Evolutionary conservation across 2,329 filamentous ascomycete genomes (phyloP), one percentile per base, ranked within the genome.

Genomic region (Trichophyton verrucosum): DNA sequence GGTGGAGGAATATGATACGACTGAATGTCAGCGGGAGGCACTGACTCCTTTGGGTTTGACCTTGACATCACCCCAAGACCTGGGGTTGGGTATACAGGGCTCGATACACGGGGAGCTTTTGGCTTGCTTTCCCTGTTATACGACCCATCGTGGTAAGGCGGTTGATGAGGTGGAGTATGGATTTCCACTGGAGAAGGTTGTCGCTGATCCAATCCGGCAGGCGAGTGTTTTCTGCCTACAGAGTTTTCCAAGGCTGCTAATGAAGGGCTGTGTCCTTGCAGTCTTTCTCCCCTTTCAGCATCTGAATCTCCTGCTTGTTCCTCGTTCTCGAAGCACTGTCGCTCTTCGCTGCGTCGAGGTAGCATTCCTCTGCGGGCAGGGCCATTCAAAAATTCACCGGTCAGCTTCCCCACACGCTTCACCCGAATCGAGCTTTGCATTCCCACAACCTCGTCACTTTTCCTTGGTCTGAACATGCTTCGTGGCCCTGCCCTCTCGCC

Each of bases 301-400:
- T 36, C 51, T 24, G 42, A 42, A 33, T 46, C 20, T 17, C 51
- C 33, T 11, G 24, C 44, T 1, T 30, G 46, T 7, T 61, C 70
- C 38, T 65, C 68, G 57, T 66, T 73, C 65, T 47, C 66, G 62
- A 64, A 66, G 60, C 65, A 70, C 64, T 71, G 76, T 61, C 72
- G 81, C 64, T 89, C 86, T 64, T 87, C 85, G 66, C 85, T 88
- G 67, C 80, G 77, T 58, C 78, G 77, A 67, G 74, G 75, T 65
- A 77, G 80, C 63, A 87, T 81, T 27, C 88, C 89, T 66, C 90
- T 81, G 60, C 89, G 82, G 20, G 89, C 88, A 30, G 89, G 89
- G 0, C 88, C 89, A 66, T 88, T 90, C 22, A 94, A 77, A 65
- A 92, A 91, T 62, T 84, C 87, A 0, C 89, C 89, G 1, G 86